phyloP scores from a whole-genome alignment of 2,329 filamentous ascomycete species.

The Aspergillus costaricaensis region DNA sequence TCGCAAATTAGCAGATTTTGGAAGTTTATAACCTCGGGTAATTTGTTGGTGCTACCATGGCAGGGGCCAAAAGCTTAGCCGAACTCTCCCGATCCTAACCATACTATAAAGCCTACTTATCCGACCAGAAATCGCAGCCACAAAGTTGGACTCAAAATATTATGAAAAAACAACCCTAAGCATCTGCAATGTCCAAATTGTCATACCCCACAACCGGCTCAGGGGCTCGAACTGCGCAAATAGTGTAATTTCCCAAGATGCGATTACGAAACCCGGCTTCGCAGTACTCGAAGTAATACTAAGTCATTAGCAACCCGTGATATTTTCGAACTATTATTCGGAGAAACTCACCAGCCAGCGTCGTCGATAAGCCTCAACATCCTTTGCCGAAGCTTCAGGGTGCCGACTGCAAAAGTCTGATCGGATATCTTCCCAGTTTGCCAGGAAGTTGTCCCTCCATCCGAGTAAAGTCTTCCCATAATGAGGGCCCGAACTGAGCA shows the following conservation, averaged over 20 bases:
- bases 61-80: too few species aligned
- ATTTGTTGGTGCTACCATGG: too few species aligned
- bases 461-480: conserved; percentile 69
- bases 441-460: conserved; percentile 68
- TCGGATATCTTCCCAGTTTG: conserved; percentile 64
- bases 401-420: conserved; percentile 63
- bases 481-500: conserved; percentile 74
- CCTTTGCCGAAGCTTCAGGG: conserved; percentile 59
- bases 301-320: conserved; percentile 9
- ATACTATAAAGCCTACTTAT: too few species aligned
- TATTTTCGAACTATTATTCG: not conserved
- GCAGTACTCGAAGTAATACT: conserved; percentile 76
- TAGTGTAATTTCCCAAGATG: conserved; percentile 70
- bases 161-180: not conserved
- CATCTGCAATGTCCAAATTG: not conserved
- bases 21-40: too few species aligned
- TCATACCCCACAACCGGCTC: conserved; percentile 10
- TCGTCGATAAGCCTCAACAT: conserved; percentile 66
- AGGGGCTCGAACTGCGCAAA: conserved; percentile 61
- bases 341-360: conserved; percentile 64
- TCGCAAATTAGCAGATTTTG: too few species aligned
- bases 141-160: too few species aligned
- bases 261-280: conserved; percentile 73
- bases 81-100: too few species aligned
- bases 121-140: too few species aligned